A percentile compares a stretch with the other conserved stretches of the same genome.
Evolutionary conservation across 2,329 filamentous ascomycete species (phyloP).

Genomic region (Diplocarpon rosae): DNA sequence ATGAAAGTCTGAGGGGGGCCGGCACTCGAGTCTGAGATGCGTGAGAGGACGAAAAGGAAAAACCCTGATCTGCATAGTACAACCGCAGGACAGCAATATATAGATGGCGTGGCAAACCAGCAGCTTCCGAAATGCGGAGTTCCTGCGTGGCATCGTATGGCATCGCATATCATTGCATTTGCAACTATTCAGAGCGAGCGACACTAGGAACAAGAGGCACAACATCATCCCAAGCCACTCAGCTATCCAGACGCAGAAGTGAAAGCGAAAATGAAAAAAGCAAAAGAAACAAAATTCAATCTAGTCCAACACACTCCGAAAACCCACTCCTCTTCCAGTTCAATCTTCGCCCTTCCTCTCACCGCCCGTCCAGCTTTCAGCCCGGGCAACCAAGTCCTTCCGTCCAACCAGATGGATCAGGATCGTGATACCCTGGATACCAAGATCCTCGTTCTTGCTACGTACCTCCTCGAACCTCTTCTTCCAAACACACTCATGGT

Average conservation of each 20-base stretch:
- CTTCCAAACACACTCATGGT: conserved; percentile 18
- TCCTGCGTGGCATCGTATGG: no score
- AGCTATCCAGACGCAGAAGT: not conserved
- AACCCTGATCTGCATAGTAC: not conserved
- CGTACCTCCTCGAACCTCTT: conserved; percentile 8
- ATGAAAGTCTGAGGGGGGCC: no score
- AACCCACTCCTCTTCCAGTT: not conserved
- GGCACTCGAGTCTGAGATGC: no score
- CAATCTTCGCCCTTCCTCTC: not conserved
- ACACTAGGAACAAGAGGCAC: not conserved
- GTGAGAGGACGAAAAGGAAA: not conserved
- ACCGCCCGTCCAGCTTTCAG: conserved; percentile 6
- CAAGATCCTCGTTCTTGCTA: conserved; percentile 2
- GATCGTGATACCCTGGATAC: conserved; percentile 19
- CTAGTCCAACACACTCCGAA: not conserved
- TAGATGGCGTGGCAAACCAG: no score
- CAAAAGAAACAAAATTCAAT: not conserved
- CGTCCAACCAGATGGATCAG: conserved; percentile 15
- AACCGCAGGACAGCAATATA: no score
- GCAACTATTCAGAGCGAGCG: no score
- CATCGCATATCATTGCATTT: no score
- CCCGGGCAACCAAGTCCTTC: conserved; percentile 20
- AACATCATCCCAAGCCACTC: not conserved
- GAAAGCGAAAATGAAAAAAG: not conserved
- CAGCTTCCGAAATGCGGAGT: no score